A percentile compares a stretch with the other conserved stretches of the same genome.
These are phyloP conservation scores for Lonicera japonica DNA, from an alignment of 129 eudicot species.

Conservation along the genomic window DNA sequence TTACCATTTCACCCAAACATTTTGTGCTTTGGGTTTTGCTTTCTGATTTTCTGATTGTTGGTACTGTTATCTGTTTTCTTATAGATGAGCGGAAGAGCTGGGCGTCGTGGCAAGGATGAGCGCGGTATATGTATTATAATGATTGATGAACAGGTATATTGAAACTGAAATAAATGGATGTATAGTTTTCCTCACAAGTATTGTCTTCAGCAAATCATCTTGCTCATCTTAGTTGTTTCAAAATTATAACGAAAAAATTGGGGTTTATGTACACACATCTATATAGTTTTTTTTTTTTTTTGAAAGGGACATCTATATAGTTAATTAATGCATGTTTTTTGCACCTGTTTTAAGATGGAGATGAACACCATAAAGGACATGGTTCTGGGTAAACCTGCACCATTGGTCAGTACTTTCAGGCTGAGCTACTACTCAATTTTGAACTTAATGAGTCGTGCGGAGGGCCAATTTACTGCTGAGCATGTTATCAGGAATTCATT, in stretches of 20 bases:
- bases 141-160: conserved; percentile 85
- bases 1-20: not conserved
- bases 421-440: conserved; percentile 93
- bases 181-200: not conserved
- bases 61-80: conserved; percentile 12
- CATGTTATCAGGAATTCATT: conserved; percentile 93
- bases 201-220: not conserved
- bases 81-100: conserved; percentile 99
- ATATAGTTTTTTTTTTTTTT: too few relatives aligned
- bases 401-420: conserved; percentile 93
- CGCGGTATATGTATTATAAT: conserved; percentile 95
- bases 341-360: conserved; percentile 61
- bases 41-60: conserved; percentile 13
- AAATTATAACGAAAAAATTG: not conserved
- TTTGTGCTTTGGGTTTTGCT: conserved; percentile 6
- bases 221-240: not conserved
- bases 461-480: conserved; percentile 97
- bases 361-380: conserved; percentile 90
- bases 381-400: conserved; percentile 97
- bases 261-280: too few relatives aligned
- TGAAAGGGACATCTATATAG: too few relatives aligned
- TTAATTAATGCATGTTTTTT: not conserved
- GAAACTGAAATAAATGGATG: too few relatives aligned
- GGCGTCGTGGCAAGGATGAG: conserved; percentile 99
- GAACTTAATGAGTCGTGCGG: conserved; percentile 97